Base-by-base conservation (phyloP, 2,329 filamentous ascomycete genomes). In the Fusarium agapanthi region DNA sequence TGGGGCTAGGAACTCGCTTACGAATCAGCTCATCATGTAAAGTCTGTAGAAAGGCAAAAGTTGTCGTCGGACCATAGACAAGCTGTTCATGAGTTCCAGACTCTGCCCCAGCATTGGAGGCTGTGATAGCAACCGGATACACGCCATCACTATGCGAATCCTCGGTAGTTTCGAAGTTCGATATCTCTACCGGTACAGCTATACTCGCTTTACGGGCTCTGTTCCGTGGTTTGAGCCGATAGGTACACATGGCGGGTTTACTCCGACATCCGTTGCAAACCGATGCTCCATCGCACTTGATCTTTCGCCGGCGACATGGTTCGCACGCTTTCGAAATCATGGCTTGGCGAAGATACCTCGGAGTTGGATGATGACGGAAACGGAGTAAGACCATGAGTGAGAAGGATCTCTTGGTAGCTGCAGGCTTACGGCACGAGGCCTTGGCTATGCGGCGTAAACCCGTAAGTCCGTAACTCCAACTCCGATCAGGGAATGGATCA, bases 381-480 rank as follows among this genome's bases (percentile, higher is more conserved):
- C 11, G 0, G 1, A n/a, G 1, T 8, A 7, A 34, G 2, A 3
- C 10, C 8, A 24, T 35, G 14, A n/a, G 14, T 30, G 34, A 10
- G 24, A n/a, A 28, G 34, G 34, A 54, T 54, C 34, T 10, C 11
- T 6, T 4, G 0, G 24, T 7, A 18, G 30, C 54, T 48, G 40
- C 40, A 35, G 28, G 54, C 20, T 48, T 48, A 35, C 24, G 40
- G 40, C 54, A 57, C 40, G n/a, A 32, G 9, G 30, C 9, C 26
- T 48, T 34, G 41, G 40, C 54, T 3, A 20, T 35, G 24, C 7
- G 7, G 24, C 32, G 40, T 26, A 35, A n/a, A 1, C 24, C 53
- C 30, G 18, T 44, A 34, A 34, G 16, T 8, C n/a, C 30, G 30
- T 35, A n/a, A 48, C 30, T 28, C 30, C 54, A 57, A 47, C n/a